Conservation (phyloP, 352 stramenopile species). For the Phytopythium delawarense region DNA sequence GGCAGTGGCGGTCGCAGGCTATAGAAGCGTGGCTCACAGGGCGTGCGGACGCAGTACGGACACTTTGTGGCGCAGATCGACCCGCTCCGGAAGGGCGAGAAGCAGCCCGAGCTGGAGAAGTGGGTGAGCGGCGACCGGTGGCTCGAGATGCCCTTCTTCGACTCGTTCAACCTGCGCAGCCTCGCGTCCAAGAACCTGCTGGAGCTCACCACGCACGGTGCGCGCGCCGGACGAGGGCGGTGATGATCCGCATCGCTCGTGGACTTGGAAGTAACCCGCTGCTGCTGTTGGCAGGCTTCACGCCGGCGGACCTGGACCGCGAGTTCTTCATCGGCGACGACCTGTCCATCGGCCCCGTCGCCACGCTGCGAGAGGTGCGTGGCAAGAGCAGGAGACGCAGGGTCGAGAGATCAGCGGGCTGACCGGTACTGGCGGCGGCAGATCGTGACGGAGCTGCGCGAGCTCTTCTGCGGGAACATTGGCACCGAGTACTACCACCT, state of each 20-base stretch:
- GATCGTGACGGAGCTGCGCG: constrained; percentile 91
- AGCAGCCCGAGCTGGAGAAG: constrained; percentile 78
- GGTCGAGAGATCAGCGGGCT: background rate
- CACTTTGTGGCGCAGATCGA: constrained; percentile 88
- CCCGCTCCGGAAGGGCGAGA: constrained; percentile 84
- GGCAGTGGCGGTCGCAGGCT: background rate
- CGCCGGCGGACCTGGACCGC: constrained; percentile 82
- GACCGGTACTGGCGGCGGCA: constrained; percentile 54
- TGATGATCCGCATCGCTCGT: too few species aligned
- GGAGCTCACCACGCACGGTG: constrained; percentile 79
- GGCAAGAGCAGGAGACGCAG: background rate
- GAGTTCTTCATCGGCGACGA: constrained; percentile 92
- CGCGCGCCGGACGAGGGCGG: constrained; percentile 3
- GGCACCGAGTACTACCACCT: constrained; percentile 99
- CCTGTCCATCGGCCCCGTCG: constrained; percentile 74
- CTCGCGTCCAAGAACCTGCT: constrained; percentile 79
- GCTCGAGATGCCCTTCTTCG: constrained; percentile 84
- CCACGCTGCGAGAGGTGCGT: constrained; percentile 61
- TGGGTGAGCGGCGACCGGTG: constrained; percentile 82
- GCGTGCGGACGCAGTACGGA: constrained; percentile 77
- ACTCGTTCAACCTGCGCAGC: constrained; percentile 83
- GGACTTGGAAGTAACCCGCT: background rate
- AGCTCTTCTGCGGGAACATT: constrained; percentile 96
- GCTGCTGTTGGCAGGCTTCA: constrained; percentile 72
- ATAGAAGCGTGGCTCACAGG: too few species aligned